Conservation (phyloP, 768 basidiomycete genomes). For the Rhodotorula graminis region DNA sequence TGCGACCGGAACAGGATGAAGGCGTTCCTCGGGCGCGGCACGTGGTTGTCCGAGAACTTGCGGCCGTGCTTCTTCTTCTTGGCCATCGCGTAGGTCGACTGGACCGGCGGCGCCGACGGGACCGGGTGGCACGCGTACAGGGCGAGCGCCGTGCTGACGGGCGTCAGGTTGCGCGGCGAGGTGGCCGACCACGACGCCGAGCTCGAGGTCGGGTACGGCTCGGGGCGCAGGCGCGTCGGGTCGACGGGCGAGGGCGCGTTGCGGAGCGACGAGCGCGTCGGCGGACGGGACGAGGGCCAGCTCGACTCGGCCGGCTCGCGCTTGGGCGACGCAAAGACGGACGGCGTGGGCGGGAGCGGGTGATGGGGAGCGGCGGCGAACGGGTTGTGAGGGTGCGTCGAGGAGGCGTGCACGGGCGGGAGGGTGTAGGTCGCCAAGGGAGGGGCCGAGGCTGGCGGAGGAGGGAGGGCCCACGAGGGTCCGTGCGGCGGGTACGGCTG, state of each 20-base stretch:
- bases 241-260: background rate
- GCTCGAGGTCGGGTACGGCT: constrained; percentile 4
- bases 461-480: background rate
- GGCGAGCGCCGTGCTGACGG: constrained; percentile 2
- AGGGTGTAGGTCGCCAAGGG: background rate
- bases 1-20: constrained; percentile 76
- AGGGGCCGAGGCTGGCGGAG: background rate
- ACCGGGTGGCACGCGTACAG: background rate
- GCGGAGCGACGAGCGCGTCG: background rate
- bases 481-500: background rate
- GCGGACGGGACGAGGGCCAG: background rate
- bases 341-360: background rate
- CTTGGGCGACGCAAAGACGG: background rate
- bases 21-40: constrained; percentile 69
- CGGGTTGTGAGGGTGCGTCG: background rate
- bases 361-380: background rate
- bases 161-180: background rate
- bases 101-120: background rate
- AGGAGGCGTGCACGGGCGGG: background rate
- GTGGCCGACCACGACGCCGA: background rate
- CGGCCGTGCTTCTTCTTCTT: constrained; percentile 53
- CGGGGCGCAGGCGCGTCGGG: background rate
- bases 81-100: too few species aligned
- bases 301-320: background rate
- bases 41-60: constrained; percentile 50